Base-by-base conservation (phyloP, 495 filamentous ascomycete species). In the Talaromyces stipitatus region DNA sequence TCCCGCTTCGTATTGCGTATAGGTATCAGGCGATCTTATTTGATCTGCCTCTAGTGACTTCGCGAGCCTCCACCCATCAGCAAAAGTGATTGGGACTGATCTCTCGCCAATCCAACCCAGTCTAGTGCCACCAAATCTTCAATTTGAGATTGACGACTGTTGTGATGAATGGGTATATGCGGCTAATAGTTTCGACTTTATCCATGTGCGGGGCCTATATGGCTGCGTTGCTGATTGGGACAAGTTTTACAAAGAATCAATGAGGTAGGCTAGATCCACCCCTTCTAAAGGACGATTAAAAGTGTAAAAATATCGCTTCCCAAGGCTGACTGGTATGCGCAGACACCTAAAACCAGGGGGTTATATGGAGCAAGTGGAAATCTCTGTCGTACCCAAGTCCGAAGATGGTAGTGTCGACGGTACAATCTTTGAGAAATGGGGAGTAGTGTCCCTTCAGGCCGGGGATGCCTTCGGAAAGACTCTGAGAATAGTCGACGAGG, bases 311-410 rank as follows among this genome's bases (percentile, higher is more conserved):
- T 32, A 3, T 10, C 12, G 29, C 29, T 32, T 1, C 6, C 14
- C 58, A 63, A 50, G 55, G 22, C 55, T 26, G 41, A 18, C 12
- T 23, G 23, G 20, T 41, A 22, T 4, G 59, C 14, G 26, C 43
- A 76, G 73, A 23, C 67, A 69, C 61, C 66, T 83, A 10, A 78
- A 78, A 52, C 86, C 86, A 2, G 86, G 86, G 27, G 87, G 80
- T 58, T 88, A 82, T 74, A 68, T 85, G 50, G 85, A 88, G 58
- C 72, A 85, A 45, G 74, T 79, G 52, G 81, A 85, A 57, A 74
- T 81, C 33, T 63, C 70, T 26, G 77, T 81, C 59, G 67, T 64
- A 29, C 76, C 78, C 4, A 67, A 65, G 51, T 79, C 78, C n/a
- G 71, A 76, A 52, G 78, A 82, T 60, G 71, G 67, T 29, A 76